These are phyloP conservation scores for Orbilia blumenaviensis DNA, from an alignment of 2,329 filamentous ascomycete genomes.

Conservation along the genomic window DNA sequence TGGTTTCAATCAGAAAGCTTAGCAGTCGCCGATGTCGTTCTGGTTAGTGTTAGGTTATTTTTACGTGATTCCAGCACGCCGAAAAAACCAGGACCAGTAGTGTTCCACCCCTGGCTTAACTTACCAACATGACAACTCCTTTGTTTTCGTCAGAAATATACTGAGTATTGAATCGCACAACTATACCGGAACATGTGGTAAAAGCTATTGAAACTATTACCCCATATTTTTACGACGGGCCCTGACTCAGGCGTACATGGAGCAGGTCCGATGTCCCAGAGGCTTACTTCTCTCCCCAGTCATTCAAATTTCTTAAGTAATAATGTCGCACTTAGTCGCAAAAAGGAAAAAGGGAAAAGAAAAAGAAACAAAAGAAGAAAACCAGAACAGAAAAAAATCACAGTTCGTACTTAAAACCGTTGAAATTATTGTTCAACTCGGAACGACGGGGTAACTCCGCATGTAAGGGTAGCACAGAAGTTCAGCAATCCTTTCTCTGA, in stretches of 20 bases:
- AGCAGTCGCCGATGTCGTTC: slow-evolving; percentile 38
- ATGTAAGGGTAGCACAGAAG: neutral
- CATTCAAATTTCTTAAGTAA: neutral
- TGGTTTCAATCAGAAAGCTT: neutral
- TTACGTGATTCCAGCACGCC: slow-evolving; percentile 47
- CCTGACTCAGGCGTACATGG: neutral
- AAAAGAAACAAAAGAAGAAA: neutral
- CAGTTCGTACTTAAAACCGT: neutral
- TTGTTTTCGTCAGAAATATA: neutral
- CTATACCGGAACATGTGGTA: too few species aligned
- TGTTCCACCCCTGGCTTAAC: neutral
- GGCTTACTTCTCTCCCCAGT: neutral
- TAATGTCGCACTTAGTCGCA: neutral
- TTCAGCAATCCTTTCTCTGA: neutral
- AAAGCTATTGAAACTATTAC: neutral
- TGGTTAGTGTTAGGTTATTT: slow-evolving; percentile 50
- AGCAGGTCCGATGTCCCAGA: neutral
- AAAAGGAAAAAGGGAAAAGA: neutral
- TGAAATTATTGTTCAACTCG: neutral
- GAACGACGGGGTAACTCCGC: slow-evolving; percentile 1
- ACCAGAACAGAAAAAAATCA: neutral
- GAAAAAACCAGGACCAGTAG: slow-evolving; percentile 2
- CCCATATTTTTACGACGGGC: slow-evolving; percentile 10
- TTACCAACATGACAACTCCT: neutral
- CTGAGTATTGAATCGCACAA: too few species aligned